Percentiles rank a stretch among this genome's conserved stretches.
phyloP scores from a whole-genome alignment of 768 basidiomycete genomes.

The Trametes coccinea region DNA sequence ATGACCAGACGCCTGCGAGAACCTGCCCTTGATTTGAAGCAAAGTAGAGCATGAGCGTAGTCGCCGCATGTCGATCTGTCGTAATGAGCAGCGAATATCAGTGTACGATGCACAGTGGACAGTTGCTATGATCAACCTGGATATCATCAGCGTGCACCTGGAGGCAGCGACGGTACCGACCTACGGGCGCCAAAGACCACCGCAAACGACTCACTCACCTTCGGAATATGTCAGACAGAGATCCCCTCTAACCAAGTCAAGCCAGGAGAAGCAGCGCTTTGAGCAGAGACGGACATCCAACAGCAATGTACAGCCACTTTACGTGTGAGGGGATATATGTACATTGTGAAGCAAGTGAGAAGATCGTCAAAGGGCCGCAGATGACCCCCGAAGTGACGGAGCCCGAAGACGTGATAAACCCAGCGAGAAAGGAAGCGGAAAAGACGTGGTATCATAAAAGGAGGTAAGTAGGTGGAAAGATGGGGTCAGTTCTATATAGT shows the following conservation, averaged over 20 bases:
- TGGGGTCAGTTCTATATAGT: constrained; percentile 65
- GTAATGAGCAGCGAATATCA: background rate
- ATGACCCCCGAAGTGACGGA: constrained; percentile 25
- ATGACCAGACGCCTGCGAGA: too few species aligned
- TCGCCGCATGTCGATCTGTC: background rate
- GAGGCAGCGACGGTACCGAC: background rate
- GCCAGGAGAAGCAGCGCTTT: background rate
- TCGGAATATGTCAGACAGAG: background rate
- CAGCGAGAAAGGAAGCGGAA: constrained; percentile 36
- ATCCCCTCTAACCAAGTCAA: background rate
- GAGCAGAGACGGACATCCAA: constrained; percentile 12
- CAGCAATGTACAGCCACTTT: constrained; percentile 25
- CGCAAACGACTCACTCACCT: background rate
- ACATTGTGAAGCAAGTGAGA: constrained; percentile 28
- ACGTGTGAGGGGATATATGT: constrained; percentile 29
- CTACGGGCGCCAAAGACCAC: background rate
- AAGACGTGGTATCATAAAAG: constrained; percentile 77
- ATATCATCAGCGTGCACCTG: background rate
- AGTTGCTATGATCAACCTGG: background rate
- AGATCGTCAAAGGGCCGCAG: constrained; percentile 20
- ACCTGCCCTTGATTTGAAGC: too few species aligned
- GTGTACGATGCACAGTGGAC: background rate
- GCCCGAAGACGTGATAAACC: constrained; percentile 30
- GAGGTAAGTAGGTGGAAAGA: constrained; percentile 56
- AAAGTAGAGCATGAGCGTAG: too few species aligned